phyloP scores from a whole-genome alignment of 306 rosid species.

The Mimosa pudica region DNA sequence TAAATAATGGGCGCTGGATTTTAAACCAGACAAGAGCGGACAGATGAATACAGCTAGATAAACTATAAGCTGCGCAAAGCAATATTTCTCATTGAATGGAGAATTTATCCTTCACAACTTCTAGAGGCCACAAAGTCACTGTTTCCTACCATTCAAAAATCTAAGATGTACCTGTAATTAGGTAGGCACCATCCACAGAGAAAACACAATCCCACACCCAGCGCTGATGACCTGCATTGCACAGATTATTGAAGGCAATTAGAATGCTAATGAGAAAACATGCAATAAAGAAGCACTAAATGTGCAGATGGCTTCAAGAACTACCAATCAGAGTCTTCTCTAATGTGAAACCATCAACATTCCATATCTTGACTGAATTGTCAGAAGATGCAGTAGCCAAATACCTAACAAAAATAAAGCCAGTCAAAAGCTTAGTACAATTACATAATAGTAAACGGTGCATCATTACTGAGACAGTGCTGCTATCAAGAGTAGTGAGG shows the following conservation, averaged over 20 bases:
- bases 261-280: slow-evolving; percentile 17
- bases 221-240: slow-evolving; percentile 78
- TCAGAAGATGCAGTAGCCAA: slow-evolving; percentile 98
- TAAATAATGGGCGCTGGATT: neutral
- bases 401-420: slow-evolving; percentile 57
- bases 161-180: slow-evolving; percentile 77
- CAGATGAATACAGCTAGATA: neutral
- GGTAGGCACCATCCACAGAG: slow-evolving; percentile 98
- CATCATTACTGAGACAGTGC: slow-evolving; percentile 20
- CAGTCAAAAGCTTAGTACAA: slow-evolving; percentile 28
- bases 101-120: slow-evolving; percentile 5
- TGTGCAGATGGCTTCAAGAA: slow-evolving; percentile 27
- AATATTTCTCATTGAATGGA: neutral
- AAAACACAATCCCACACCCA: slow-evolving; percentile 99
- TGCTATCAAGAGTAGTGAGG: slow-evolving; percentile 18
- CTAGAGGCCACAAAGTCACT: slow-evolving; percentile 13
- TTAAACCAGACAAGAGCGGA: neutral
- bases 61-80: neutral
- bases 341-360: slow-evolving; percentile 93
- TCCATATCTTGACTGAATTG: slow-evolving; percentile 95
- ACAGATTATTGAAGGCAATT: slow-evolving; percentile 25
- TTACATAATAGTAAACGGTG: slow-evolving; percentile 20
- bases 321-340: slow-evolving; percentile 91
- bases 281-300: slow-evolving; percentile 23
- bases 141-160: slow-evolving; percentile 14